A percentile compares a stretch with the other conserved stretches of the same genome.
These are phyloP conservation scores for Uronychia setigera DNA, from an alignment of 73 alveolate species.

Conservation along the genomic window DNA sequence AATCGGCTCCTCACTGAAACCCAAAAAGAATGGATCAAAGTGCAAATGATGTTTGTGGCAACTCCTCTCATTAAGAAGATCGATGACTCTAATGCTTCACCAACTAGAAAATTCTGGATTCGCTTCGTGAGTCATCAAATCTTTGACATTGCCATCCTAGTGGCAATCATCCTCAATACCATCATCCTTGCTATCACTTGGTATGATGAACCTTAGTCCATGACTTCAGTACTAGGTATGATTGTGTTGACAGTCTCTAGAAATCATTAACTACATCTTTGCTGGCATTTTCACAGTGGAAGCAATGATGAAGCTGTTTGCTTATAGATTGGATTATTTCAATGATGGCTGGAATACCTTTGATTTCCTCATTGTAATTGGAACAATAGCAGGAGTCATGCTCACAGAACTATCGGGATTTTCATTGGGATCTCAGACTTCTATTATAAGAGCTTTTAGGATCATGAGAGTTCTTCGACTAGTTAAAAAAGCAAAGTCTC, in stretches of 20 bases:
- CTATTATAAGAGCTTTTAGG: constrained; percentile 50
- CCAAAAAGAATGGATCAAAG: constrained; percentile 36
- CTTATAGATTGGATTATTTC: background rate
- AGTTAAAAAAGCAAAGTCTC: background rate
- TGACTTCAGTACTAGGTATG: background rate
- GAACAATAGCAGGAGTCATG: constrained; percentile 7
- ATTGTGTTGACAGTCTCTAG: constrained; percentile 24
- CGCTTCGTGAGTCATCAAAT: background rate
- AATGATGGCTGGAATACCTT: constrained; percentile 3
- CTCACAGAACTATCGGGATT: constrained; percentile 16
- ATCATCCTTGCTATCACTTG: constrained; percentile 78
- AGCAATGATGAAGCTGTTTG: constrained; percentile 9
- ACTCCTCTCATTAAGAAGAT: background rate
- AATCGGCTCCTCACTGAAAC: background rate
- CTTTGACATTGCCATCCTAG: constrained; percentile 37
- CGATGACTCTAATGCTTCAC: background rate
- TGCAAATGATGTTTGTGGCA: constrained; percentile 8
- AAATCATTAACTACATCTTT: constrained; percentile 70
- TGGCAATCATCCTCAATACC: constrained; percentile 78
- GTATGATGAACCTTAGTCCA: constrained; percentile 67
- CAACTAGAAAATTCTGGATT: background rate
- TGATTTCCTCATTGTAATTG: constrained; percentile 7
- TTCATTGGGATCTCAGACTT: background rate
- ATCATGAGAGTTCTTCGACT: background rate
- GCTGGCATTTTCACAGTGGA: constrained; percentile 86